Percentiles rank a stretch among this genome's conserved stretches.
Conservation (phyloP, 768 basidiomycete genomes). For the Sarcodon sp. region DNA sequence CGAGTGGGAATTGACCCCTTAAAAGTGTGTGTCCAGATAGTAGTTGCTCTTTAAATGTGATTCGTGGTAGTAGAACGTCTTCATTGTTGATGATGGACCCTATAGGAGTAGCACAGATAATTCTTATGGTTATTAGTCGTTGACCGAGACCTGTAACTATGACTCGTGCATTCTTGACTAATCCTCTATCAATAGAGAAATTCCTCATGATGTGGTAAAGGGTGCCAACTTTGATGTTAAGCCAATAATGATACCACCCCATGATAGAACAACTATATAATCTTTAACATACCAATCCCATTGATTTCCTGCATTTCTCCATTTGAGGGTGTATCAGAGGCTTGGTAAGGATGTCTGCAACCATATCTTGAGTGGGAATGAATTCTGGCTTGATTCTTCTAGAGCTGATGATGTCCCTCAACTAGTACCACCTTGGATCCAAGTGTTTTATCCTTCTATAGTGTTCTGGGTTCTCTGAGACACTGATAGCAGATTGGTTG, state of each 20-base stretch:
- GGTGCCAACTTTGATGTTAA: conserved; percentile 18
- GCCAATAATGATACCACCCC: too few species aligned
- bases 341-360: conserved; percentile 17
- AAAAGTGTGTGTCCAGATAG: conserved; percentile 18
- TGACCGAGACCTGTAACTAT: conserved; percentile 17
- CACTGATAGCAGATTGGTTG: too few species aligned
- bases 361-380: too few species aligned
- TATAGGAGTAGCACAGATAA: conserved; percentile 10
- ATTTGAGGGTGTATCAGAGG: too few species aligned
- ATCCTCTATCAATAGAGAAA: conserved; percentile 20
- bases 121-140: conserved; percentile 11
- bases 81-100: conserved; percentile 9
- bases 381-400: too few species aligned
- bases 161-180: conserved; percentile 28
- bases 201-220: conserved; percentile 24
- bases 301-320: too few species aligned
- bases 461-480: too few species aligned
- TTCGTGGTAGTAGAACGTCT: conserved; percentile 16
- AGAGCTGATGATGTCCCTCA: too few species aligned
- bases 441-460: too few species aligned
- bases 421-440: too few species aligned
- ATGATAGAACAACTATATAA: too few species aligned
- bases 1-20: conserved; percentile 22
- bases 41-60: conserved; percentile 11
- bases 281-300: too few species aligned